Percentiles rank a stretch among this genome's conserved stretches.
phyloP scores from a whole-genome alignment of 805 yeast species.

The Spathaspora boniae region DNA sequence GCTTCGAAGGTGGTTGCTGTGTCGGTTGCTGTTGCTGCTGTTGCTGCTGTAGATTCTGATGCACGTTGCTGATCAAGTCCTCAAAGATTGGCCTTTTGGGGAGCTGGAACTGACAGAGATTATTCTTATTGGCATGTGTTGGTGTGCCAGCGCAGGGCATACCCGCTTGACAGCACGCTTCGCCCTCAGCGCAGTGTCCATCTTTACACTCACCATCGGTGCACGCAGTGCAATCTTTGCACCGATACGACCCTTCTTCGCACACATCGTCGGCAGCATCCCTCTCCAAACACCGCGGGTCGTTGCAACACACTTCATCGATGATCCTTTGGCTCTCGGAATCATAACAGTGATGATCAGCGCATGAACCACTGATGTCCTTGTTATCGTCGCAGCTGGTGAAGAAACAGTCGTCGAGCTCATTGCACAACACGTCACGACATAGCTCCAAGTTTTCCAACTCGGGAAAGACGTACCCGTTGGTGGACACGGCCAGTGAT shows the following conservation, averaged over 20 bases:
- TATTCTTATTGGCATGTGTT: constrained; percentile 13
- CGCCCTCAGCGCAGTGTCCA: constrained; percentile 8
- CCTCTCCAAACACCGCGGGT: constrained; percentile 4
- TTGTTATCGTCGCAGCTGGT: constrained; percentile 27
- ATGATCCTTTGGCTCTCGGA: background rate
- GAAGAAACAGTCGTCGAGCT: constrained; percentile 43
- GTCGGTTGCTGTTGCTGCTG: constrained; percentile 4
- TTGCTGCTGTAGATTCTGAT: constrained; percentile 19
- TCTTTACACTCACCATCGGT: constrained; percentile 5
- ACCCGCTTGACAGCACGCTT: constrained; percentile 6
- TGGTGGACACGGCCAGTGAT: background rate
- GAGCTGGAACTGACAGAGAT: constrained; percentile 26
- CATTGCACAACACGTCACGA: constrained; percentile 40
- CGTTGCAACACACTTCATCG: constrained; percentile 9
- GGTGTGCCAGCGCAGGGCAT: constrained; percentile 6
- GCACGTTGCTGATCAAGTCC: constrained; percentile 35
- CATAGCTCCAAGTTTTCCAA: constrained; percentile 32
- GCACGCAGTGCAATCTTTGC: constrained; percentile 9
- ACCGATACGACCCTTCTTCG: constrained; percentile 6
- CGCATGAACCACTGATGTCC: constrained; percentile 1
- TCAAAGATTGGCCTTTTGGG: constrained; percentile 36
- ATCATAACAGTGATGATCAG: no score
- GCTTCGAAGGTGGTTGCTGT: constrained; percentile 8
- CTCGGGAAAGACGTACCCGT: constrained; percentile 18
- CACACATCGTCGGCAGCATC: background rate